A percentile compares a stretch with the other conserved stretches of the same genome.
Evolutionary conservation across 345 rosid genomes (phyloP).

Genomic region (Leavenworthia alabamica): DNA sequence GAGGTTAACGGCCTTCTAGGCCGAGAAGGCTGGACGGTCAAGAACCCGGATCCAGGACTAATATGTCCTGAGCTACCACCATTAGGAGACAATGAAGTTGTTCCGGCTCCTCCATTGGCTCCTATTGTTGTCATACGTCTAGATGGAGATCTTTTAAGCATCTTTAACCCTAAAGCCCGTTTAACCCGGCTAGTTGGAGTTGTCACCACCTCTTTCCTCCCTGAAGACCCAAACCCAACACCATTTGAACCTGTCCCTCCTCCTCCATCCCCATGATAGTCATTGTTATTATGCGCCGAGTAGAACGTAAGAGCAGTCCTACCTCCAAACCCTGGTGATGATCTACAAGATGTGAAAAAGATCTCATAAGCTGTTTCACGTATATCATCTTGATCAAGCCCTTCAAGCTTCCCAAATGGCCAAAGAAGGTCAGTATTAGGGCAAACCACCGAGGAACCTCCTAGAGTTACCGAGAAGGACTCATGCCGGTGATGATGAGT

Average conservation of each 20-base stretch:
- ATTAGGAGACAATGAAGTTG: conserved; percentile 49
- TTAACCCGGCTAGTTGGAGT: conserved; percentile 67
- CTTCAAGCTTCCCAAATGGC: conserved; percentile 62
- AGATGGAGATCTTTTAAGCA: conserved; percentile 63
- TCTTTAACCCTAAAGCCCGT: conserved; percentile 65
- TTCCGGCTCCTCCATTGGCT: conserved; percentile 25
- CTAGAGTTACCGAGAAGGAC: too few relatives aligned
- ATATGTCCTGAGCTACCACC: conserved; percentile 16
- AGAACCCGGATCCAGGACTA: conserved; percentile 36
- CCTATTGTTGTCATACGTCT: conserved; percentile 50
- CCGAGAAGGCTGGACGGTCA: conserved; percentile 40
- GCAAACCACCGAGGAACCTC: conserved; percentile 20
- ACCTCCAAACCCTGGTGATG: conserved; percentile 81
- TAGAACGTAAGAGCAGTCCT: conserved; percentile 58
- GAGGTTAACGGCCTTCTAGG: conserved; percentile 72
- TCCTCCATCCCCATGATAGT: conserved; percentile 34
- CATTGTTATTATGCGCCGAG: conserved; percentile 37
- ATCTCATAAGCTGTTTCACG: conserved; percentile 86
- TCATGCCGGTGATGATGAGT: too few relatives aligned
- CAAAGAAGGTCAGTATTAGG: conserved; percentile 52
- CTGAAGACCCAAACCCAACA: conserved; percentile 30
- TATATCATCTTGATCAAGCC: conserved; percentile 54
- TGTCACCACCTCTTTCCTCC: conserved; percentile 77
- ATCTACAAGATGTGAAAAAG: conserved; percentile 80
- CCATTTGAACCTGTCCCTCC: conserved; percentile 30